phyloP scores from a whole-genome alignment of 495 filamentous ascomycete genomes.

The Neurospora sp. region DNA sequence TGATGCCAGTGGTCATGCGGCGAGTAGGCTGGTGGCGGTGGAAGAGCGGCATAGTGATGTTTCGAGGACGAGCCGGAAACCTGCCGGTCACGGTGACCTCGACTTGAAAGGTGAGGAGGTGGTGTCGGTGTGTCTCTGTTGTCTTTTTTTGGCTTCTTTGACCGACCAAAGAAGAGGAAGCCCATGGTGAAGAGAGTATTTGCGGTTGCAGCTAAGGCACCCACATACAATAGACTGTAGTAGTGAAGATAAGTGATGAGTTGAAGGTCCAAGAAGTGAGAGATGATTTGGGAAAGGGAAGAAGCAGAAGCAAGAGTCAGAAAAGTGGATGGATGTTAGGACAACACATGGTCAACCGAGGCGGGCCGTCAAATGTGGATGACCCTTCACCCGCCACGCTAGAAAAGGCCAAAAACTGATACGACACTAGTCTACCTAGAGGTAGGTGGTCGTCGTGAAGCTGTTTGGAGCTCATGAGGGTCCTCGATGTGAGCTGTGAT shows the following conservation, averaged over 20 bases:
- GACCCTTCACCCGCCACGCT: neutral
- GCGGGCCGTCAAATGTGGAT: neutral
- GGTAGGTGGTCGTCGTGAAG: neutral
- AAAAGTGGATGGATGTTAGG: neutral
- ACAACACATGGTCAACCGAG: neutral
- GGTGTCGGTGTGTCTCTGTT: constrained; percentile 5
- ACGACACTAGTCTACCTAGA: neutral
- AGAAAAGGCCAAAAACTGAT: neutral
- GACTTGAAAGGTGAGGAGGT: neutral
- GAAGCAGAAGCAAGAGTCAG: neutral
- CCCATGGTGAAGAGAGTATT: constrained; percentile 25
- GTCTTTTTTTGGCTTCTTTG: constrained; percentile 26
- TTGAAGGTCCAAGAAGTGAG: neutral
- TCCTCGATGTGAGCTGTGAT: neutral
- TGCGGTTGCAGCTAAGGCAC: neutral
- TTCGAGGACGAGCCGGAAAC: neutral
- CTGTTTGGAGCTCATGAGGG: neutral
- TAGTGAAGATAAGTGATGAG: neutral
- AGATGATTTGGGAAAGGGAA: neutral
- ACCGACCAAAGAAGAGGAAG: constrained; percentile 37
- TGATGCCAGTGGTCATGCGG: constrained; percentile 14
- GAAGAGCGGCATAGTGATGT: constrained; percentile 3
- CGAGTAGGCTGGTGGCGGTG: constrained; percentile 10
- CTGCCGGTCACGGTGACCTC: neutral
- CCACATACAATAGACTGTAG: neutral